phyloP scores from a whole-genome alignment of 108 stramenopile genomes.

The Discostella pseudostelligera region DNA sequence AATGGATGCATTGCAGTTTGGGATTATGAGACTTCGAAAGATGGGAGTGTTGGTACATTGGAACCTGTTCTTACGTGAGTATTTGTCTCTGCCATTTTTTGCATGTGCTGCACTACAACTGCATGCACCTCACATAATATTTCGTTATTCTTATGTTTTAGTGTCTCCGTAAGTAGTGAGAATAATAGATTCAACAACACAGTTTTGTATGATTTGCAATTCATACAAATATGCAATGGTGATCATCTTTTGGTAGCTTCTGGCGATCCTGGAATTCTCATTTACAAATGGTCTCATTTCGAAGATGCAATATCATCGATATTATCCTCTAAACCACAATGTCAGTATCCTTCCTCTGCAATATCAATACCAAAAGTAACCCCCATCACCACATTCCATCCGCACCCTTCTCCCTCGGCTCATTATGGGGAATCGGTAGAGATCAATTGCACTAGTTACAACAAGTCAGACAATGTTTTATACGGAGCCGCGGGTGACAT shows the following conservation, averaged over 20 bases:
- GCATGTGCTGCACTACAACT: not conserved
- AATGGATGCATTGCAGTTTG: constrained; percentile 32
- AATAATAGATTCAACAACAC: not conserved
- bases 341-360: not conserved
- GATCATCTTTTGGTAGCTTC: constrained; percentile 35
- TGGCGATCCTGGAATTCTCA: constrained; percentile 40
- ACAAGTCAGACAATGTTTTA: constrained; percentile 16
- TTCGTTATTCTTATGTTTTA: not conserved
- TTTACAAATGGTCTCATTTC: constrained; percentile 50
- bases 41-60: not conserved
- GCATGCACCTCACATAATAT: not conserved
- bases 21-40: constrained; percentile 4
- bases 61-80: constrained; percentile 13
- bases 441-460: constrained; percentile 42
- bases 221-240: constrained; percentile 10
- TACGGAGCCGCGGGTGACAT: constrained; percentile 55
- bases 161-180: constrained; percentile 1
- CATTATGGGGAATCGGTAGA: constrained; percentile 34
- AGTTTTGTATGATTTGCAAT: constrained; percentile 47
- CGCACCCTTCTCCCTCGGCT: constrained; percentile 40
- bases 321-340: not conserved
- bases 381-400: constrained; percentile 33
- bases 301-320: constrained; percentile 17
- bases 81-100: not conserved
- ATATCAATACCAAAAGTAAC: constrained; percentile 5